Base-by-base conservation (phyloP, 345 rosid species). In the Aquilaria yunnanensis region DNA sequence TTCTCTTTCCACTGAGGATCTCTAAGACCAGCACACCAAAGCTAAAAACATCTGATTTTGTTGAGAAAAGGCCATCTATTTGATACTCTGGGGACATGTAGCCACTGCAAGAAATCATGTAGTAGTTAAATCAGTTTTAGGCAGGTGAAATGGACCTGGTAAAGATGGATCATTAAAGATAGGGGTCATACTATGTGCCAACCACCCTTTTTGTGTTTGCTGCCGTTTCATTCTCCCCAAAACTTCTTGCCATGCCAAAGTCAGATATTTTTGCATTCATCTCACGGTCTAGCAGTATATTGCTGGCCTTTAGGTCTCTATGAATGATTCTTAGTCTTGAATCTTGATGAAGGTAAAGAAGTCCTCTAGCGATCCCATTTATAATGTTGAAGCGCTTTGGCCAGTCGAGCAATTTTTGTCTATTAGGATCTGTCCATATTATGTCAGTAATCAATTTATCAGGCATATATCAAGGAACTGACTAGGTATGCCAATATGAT, bases 81-180 rank as follows among this genome's bases (percentile, higher is more conserved):
- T 78, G 77, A 56, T 81, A 81, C 67, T 81, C 82, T 1, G 80
- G 80, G 9, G 85, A 67, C 78, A 81, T 81, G 51, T 78, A 81
- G 12, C 85, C 85, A 61, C 85, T 75, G 64, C 52, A 67, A 32
- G 43, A 37, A 37, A 37, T 37, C 7, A 37, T 37, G 43, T 37
- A 8, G 43, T 37, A 8, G 43, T 5, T 37, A 1, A 37, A 5
- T 37, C 43, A 37, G 43, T 37, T 37, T 37, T 4, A 37, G 43
- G 43, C 4, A 37, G 4, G 43, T 37, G 43, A 8, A 37, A 37
- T 37, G 43, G 8, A 37, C 8, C 8, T 37, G 43, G 43, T 4
- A 37, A 37, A 37, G 43, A 37, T 37, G 43, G 8, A 37, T 4
- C 43, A 4, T 37, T 37, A 37, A 37, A 37, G 43, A 37, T 37